A percentile compares a stretch with the other conserved stretches of the same genome.
These are phyloP conservation scores for Agastache rugosa DNA, from an alignment of 257 asterid species.

Conservation along the genomic window DNA sequence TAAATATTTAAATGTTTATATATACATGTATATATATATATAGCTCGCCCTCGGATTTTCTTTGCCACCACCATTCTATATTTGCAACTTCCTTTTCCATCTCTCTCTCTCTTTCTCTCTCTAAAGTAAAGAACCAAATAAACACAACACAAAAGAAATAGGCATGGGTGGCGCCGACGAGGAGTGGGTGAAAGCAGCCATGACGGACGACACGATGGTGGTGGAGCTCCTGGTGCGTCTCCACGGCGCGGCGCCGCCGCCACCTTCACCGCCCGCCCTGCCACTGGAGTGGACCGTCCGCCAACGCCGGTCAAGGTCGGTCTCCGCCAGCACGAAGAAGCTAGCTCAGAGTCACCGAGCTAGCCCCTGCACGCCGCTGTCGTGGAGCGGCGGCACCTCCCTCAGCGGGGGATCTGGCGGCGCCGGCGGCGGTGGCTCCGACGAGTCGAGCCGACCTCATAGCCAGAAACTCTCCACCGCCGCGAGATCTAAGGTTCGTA, in stretches of 20 bases:
- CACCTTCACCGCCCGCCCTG: constrained; percentile 27
- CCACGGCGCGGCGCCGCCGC: constrained; percentile 33
- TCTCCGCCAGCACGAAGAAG: constrained; percentile 35
- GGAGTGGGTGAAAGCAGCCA: constrained; percentile 66
- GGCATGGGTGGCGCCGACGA: constrained; percentile 54
- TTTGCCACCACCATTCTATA: constrained; percentile 59
- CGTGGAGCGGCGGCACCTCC: constrained; percentile 76
- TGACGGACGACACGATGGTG: constrained; percentile 62
- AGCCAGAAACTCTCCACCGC: constrained; percentile 36
- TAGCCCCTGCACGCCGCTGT: constrained; percentile 79
- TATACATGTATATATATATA: constrained; percentile 20
- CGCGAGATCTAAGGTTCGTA: constrained; percentile 82
- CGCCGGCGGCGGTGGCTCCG: constrained; percentile 47
- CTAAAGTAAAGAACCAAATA: neutral
- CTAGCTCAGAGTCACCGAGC: constrained; percentile 47
- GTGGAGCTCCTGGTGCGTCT: constrained; percentile 62
- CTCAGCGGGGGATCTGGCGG: constrained; percentile 55
- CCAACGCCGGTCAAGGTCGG: constrained; percentile 68
- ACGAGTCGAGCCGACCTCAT: constrained; percentile 51
- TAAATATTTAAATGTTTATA: constrained; percentile 22
- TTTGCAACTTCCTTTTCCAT: constrained; percentile 24
- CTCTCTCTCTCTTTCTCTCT: constrained; percentile 30
- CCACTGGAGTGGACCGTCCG: constrained; percentile 73
- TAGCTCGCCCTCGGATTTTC: constrained; percentile 52
- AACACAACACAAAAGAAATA: constrained; percentile 14